A percentile compares a stretch with the other conserved stretches of the same genome.
These are phyloP conservation scores for Truncatella angustata DNA, from an alignment of 2,329 filamentous ascomycete species.

Conservation along the genomic window DNA sequence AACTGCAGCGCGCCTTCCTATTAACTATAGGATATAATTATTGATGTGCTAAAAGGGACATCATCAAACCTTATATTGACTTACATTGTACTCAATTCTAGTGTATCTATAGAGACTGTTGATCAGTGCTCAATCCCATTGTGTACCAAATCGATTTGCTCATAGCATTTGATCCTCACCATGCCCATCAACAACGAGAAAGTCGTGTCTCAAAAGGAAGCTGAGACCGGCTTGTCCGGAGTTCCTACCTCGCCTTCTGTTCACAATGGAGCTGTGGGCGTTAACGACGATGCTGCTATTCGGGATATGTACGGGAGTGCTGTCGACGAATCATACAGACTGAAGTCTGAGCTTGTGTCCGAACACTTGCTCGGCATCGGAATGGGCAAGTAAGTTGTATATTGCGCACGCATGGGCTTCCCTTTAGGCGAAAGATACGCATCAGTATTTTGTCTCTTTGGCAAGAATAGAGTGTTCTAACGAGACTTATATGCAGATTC, in stretches of 20 bases:
- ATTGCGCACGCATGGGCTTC: no score
- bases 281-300: constrained; percentile 26
- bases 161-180: not conserved
- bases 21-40: no score
- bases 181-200: not conserved
- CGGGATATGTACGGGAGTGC: constrained; percentile 36
- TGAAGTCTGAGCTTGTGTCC: constrained; percentile 32
- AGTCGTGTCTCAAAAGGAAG: not conserved
- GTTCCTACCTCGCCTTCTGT: not conserved
- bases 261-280: constrained; percentile 11
- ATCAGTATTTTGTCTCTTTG: no score
- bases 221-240: not conserved
- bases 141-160: not conserved
- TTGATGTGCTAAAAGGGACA: no score
- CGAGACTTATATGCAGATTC: constrained; percentile 14
- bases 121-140: no score
- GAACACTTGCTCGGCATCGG: constrained; percentile 28
- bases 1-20: no score
- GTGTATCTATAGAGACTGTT: no score
- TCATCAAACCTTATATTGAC: no score
- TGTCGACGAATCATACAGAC: constrained; percentile 27
- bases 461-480: no score
- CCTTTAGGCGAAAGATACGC: no score
- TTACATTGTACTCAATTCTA: no score
- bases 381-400: constrained; percentile 33